A percentile compares a stretch with the other conserved stretches of the same genome.
Evolutionary conservation across 2,329 filamentous ascomycete genomes (phyloP).

Genomic region (Penicillium sp.): DNA sequence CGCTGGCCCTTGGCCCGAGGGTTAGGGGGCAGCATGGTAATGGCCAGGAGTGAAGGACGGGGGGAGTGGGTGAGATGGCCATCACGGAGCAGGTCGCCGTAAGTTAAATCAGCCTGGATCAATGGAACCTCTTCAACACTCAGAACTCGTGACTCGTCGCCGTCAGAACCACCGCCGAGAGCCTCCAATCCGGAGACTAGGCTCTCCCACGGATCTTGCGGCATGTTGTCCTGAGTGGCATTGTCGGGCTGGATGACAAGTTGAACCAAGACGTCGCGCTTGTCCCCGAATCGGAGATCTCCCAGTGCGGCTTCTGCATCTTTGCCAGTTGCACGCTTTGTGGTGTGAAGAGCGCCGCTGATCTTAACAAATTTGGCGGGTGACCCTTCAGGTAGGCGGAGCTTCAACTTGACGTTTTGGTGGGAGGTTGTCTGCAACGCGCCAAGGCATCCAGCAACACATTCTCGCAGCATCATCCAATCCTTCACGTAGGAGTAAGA

Average conservation of each 20-base stretch:
- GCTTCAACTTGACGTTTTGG: slow-evolving; percentile 94
- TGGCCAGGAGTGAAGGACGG: slow-evolving; percentile 84
- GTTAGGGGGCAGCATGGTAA: slow-evolving; percentile 80
- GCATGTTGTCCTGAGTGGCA: slow-evolving; percentile 74
- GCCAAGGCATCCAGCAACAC: slow-evolving; percentile 87
- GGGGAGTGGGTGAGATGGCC: slow-evolving; percentile 82
- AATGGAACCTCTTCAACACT: slow-evolving; percentile 94
- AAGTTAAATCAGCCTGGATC: slow-evolving; percentile 90
- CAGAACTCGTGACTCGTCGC: slow-evolving; percentile 75
- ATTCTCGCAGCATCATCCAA: slow-evolving; percentile 99
- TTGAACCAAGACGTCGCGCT: slow-evolving; percentile 89
- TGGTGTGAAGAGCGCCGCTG: slow-evolving; percentile 91
- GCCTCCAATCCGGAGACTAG: slow-evolving; percentile 95
- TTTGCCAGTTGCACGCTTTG: slow-evolving; percentile 88
- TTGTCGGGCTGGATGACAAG: slow-evolving; percentile 88
- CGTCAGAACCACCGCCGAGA: slow-evolving; percentile 80
- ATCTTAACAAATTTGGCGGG: slow-evolving; percentile 99
- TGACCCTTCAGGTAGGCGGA: slow-evolving; percentile 90
- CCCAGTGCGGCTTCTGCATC: slow-evolving; percentile 91
- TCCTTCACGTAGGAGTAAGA: slow-evolving; percentile 99
- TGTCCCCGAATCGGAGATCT: slow-evolving; percentile 92
- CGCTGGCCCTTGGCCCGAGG: slow-evolving; percentile 60
- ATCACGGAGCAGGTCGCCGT: slow-evolving; percentile 89
- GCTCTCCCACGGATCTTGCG: slow-evolving; percentile 94
- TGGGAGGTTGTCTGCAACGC: slow-evolving; percentile 93